These are phyloP conservation scores for Schizochytrium sp. DNA, from an alignment of 108 stramenopile species.

Conservation along the genomic window DNA sequence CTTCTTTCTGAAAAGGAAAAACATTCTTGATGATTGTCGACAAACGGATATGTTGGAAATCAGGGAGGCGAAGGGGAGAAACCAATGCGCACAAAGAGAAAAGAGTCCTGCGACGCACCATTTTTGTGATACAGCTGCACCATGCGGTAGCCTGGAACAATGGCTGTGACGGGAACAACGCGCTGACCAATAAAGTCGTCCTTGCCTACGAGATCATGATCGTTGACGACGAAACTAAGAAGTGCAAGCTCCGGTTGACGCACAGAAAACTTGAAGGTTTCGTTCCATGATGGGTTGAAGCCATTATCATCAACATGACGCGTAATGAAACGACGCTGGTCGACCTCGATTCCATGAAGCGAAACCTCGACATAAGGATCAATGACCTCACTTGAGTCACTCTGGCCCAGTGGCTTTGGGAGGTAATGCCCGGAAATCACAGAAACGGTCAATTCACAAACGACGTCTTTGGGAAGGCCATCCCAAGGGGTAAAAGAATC, in stretches of 20 bases:
- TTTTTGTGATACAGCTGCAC: neutral
- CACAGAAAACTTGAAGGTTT: slow-evolving; percentile 7
- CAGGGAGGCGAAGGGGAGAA: neutral
- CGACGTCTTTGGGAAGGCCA: neutral
- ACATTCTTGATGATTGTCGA: neutral
- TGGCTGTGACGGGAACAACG: slow-evolving; percentile 28
- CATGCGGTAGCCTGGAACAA: neutral
- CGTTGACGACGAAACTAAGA: slow-evolving; percentile 39
- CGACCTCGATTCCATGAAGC: neutral
- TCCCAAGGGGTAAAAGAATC: neutral
- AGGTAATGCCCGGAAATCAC: slow-evolving; percentile 25
- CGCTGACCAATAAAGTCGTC: slow-evolving; percentile 45
- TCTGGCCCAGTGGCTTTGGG: slow-evolving; percentile 40
- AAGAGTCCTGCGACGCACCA: neutral
- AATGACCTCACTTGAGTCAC: slow-evolving; percentile 37
- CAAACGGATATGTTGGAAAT: neutral
- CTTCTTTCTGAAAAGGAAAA: too few relatives aligned
- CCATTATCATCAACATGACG: slow-evolving; percentile 39
- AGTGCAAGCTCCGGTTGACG: slow-evolving; percentile 33
- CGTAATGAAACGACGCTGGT: neutral
- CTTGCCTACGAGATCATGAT: slow-evolving; percentile 29
- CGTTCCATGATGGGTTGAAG: slow-evolving; percentile 47
- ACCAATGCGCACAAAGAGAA: neutral
- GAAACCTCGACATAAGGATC: slow-evolving; percentile 43
- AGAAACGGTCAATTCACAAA: neutral